phyloP scores from a whole-genome alignment of 768 basidiomycete species.

The Podaxis sp. region DNA sequence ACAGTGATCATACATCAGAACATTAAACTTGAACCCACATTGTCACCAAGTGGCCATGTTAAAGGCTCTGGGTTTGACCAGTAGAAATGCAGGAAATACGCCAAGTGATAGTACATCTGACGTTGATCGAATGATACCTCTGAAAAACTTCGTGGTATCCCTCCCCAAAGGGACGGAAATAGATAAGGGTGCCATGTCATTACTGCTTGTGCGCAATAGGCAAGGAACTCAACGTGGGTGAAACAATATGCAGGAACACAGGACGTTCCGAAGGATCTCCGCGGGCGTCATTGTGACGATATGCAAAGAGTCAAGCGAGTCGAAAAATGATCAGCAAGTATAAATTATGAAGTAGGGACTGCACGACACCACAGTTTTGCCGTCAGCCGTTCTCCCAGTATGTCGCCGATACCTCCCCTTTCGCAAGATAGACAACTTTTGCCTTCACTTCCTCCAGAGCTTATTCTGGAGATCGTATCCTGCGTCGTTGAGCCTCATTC shows the following conservation, averaged over 20 bases:
- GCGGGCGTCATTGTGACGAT: background rate
- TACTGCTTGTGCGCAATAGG: background rate
- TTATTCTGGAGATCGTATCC: conserved; percentile 1
- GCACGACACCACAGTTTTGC: background rate
- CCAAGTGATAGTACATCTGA: background rate
- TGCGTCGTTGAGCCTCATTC: background rate
- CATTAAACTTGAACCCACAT: background rate
- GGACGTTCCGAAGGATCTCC: background rate
- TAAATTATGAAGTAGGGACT: background rate
- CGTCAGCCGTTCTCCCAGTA: background rate
- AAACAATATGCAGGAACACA: background rate
- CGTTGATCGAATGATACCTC: background rate
- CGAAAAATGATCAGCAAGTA: background rate
- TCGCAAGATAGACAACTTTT: background rate
- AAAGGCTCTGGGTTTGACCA: background rate
- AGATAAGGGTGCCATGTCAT: background rate
- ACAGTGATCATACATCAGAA: background rate
- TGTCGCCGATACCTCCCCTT: background rate
- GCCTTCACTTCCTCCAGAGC: conserved; percentile 1
- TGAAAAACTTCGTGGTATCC: background rate
- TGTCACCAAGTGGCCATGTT: background rate
- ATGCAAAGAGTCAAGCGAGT: background rate
- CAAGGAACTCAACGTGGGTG: background rate
- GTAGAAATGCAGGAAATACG: background rate
- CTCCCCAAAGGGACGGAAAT: background rate